A percentile compares a stretch with the other conserved stretches of the same genome.
These are phyloP conservation scores for Cordyceps cicadae DNA, from an alignment of 2,329 filamentous ascomycete genomes.

Conservation along the genomic window DNA sequence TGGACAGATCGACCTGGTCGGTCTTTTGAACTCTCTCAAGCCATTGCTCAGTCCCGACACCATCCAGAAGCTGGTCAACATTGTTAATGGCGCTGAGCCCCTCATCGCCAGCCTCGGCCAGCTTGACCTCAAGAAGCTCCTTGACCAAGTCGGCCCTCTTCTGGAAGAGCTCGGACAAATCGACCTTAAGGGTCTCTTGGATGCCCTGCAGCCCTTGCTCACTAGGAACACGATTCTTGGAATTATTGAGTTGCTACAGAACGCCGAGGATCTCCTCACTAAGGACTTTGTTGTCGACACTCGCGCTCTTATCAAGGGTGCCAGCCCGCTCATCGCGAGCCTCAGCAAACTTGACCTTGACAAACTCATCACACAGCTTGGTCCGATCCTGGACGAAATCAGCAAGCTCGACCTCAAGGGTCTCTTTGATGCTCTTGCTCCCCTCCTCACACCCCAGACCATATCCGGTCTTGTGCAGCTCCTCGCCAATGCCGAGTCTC, in stretches of 20 bases:
- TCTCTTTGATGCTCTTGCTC: conserved; percentile 20
- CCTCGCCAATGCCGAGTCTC: conserved; percentile 21
- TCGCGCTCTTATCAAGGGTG: conserved; percentile 20
- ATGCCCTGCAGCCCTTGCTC: conserved; percentile 23
- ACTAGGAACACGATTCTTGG: conserved; percentile 24
- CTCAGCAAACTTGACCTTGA: conserved; percentile 13
- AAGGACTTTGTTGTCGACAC: conserved; percentile 21
- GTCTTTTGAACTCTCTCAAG: conserved; percentile 19
- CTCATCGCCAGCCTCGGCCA: conserved; percentile 23
- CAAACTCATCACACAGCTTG: conserved; percentile 13
- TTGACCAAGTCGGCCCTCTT: conserved; percentile 18
- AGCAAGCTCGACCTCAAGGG: conserved; percentile 23
- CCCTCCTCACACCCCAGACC: conserved; percentile 21
- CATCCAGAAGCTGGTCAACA: conserved; percentile 23
- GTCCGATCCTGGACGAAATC: conserved; percentile 21
- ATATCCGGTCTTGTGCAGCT: conserved; percentile 25
- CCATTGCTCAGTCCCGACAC: conserved; percentile 25
- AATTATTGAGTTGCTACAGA: conserved; percentile 26
- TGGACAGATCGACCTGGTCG: conserved; percentile 23
- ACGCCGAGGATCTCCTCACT: conserved; percentile 23
- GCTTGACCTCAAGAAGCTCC: conserved; percentile 15
- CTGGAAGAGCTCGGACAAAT: conserved; percentile 21
- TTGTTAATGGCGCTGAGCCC: conserved; percentile 22
- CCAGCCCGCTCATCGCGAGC: conserved; percentile 22
- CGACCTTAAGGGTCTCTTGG: conserved; percentile 22